These are phyloP conservation scores for Ilex asprella DNA, from an alignment of 257 asterid species.

Conservation along the genomic window DNA sequence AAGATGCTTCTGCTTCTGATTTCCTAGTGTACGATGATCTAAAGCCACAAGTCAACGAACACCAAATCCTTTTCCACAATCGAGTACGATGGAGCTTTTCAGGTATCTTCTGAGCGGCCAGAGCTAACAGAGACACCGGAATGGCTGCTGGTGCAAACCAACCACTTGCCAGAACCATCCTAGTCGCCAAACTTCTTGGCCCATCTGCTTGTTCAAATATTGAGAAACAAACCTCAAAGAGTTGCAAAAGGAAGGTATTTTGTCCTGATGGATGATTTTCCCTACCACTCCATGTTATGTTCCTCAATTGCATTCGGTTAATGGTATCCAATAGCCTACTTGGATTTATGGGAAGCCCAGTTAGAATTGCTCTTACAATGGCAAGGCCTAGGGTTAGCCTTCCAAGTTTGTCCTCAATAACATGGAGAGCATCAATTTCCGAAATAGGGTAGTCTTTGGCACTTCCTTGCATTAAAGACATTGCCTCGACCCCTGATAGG, in stretches of 20 bases:
- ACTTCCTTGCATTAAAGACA: conserved; percentile 80
- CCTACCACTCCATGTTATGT: conserved; percentile 43
- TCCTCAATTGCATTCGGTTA: conserved; percentile 67
- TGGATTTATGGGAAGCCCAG: conserved; percentile 93
- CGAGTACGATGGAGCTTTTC: conserved; percentile 53
- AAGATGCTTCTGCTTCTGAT: conserved; percentile 70
- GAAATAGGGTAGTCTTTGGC: conserved; percentile 58
- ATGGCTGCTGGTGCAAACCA: conserved; percentile 88
- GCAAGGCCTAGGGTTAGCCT: conserved; percentile 86
- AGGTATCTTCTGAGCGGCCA: conserved; percentile 74
- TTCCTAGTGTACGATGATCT: conserved; percentile 55
- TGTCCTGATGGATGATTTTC: conserved; percentile 55
- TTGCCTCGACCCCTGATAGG: conserved; percentile 86
- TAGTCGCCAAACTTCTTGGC: conserved; percentile 77
- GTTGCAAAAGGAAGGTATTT: conserved; percentile 74
- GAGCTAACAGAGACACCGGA: conserved; percentile 52
- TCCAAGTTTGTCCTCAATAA: conserved; percentile 90
- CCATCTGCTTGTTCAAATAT: conserved; percentile 94
- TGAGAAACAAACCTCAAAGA: conserved; percentile 91
- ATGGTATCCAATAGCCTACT: conserved; percentile 81
- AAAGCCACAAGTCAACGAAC: conserved; percentile 62
- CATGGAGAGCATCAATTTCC: conserved; percentile 73
- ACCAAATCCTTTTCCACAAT: conserved; percentile 54
- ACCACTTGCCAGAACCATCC: conserved; percentile 86
- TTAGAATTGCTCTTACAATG: conserved; percentile 75